Evolutionary conservation across 306 rosid species (phyloP).

Genomic region (Pachyrhizus erosus): DNA sequence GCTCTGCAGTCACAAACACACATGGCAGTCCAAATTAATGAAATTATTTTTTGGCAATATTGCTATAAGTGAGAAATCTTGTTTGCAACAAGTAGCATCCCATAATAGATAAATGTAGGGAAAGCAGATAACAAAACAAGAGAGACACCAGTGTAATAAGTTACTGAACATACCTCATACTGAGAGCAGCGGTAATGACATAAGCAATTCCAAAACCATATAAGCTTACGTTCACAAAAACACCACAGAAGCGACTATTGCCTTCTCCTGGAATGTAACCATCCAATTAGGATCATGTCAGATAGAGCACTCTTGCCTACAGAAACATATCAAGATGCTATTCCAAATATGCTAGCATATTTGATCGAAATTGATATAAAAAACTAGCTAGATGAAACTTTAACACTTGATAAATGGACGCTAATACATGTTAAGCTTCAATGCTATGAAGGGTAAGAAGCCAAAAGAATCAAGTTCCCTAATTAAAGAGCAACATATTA

Average conservation of each 20-base stretch:
- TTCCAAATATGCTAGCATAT: conserved; percentile 6
- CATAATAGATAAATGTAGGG: not conserved
- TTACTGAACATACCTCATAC: conserved; percentile 54
- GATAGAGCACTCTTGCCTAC: not conserved
- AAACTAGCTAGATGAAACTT: not conserved
- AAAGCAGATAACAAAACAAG: conserved; percentile 13
- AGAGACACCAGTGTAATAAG: conserved; percentile 7
- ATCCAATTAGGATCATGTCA: conserved; percentile 29
- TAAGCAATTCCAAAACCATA: conserved; percentile 69
- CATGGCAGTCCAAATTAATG: conserved; percentile 3
- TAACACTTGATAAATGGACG: conserved; percentile 4
- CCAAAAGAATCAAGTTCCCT: conserved; percentile 1
- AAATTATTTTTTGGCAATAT: not conserved
- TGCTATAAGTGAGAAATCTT: not conserved
- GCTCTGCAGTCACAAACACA: conserved; percentile 52
- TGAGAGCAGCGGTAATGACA: conserved; percentile 57
- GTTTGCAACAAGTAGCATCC: conserved; percentile 11
- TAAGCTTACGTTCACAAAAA: conserved; percentile 53
- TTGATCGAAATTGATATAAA: conserved; percentile 1
- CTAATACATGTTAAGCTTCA: not conserved
- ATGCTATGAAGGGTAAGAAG: conserved; percentile 21
- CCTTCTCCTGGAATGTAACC: conserved; percentile 50
- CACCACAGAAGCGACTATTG: conserved; percentile 43
- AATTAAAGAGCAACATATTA: not conserved
- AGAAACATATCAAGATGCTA: conserved; percentile 20